Evolutionary conservation across 768 basidiomycete genomes (phyloP).

Genomic region (Paxillus involutus): DNA sequence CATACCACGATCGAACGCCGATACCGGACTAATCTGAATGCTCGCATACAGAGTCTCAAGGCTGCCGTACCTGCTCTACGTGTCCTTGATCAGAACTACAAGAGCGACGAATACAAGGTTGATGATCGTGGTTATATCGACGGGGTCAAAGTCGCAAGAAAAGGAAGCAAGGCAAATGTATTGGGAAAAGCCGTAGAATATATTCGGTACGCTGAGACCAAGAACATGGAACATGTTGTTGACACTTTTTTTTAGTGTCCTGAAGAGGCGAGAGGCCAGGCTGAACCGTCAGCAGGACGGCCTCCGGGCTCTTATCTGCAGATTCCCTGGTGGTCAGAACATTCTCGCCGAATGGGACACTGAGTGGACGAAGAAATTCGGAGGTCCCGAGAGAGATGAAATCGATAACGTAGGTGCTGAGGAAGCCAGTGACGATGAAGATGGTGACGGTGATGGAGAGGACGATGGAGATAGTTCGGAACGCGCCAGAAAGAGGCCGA

Average conservation of each 20-base stretch:
- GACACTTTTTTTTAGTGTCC: conserved; percentile 45
- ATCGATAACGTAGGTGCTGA: conserved; percentile 51
- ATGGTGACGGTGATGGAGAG: conserved; percentile 42
- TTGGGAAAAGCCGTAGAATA: conserved; percentile 91
- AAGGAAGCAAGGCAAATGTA: conserved; percentile 89
- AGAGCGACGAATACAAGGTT: conserved; percentile 48
- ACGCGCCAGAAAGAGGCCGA: conserved; percentile 64
- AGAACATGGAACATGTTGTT: neutral
- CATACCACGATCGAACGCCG: conserved; percentile 89
- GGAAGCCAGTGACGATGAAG: conserved; percentile 42
- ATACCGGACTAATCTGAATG: conserved; percentile 87
- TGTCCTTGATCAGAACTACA: conserved; percentile 59
- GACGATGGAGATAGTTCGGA: conserved; percentile 40
- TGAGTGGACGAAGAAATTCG: conserved; percentile 72
- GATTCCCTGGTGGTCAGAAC: conserved; percentile 73
- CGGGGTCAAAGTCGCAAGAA: conserved; percentile 89
- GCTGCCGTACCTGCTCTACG: conserved; percentile 83
- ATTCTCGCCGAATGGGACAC: conserved; percentile 74
- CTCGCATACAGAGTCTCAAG: conserved; percentile 78
- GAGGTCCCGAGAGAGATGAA: conserved; percentile 73
- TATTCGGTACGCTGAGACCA: conserved; percentile 49
- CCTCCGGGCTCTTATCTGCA: conserved; percentile 62
- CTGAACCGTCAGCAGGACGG: conserved; percentile 77
- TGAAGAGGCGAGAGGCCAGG: conserved; percentile 75
- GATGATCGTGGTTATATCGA: conserved; percentile 87